phyloP scores from a whole-genome alignment of 1,284 basidiomycete species.

The Trichosporon sp. region DNA sequence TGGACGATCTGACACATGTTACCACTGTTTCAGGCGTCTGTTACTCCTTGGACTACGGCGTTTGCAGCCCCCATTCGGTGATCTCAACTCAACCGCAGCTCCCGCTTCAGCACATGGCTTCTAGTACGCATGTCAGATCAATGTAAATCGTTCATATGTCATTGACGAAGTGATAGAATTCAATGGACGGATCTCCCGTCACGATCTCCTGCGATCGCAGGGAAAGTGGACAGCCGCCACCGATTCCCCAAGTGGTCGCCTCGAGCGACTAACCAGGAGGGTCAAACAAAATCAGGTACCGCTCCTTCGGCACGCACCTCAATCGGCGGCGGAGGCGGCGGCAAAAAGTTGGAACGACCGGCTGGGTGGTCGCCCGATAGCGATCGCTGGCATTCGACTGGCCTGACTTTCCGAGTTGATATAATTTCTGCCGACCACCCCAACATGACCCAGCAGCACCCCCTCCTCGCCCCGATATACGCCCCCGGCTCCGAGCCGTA shows the following conservation, averaged over 20 bases:
- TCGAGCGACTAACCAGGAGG: constrained; percentile 3
- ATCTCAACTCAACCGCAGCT: not conserved
- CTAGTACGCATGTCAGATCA: not conserved
- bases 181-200: not conserved
- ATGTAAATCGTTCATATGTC: not conserved
- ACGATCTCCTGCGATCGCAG: too few relatives aligned
- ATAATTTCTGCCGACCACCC: not conserved
- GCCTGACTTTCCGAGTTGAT: constrained; percentile 7
- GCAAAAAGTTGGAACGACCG: constrained; percentile 17
- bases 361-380: not conserved
- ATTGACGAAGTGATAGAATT: not conserved
- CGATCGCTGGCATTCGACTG: not conserved
- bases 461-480: constrained; percentile 53
- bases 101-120: not conserved
- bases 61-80: not conserved
- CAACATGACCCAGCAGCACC: constrained; percentile 28
- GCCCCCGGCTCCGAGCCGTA: constrained; percentile 61
- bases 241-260: not conserved
- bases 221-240: not conserved
- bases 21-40: not conserved
- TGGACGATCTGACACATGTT: not conserved
- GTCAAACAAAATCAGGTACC: not conserved
- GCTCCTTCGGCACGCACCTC: not conserved
- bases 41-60: not conserved
- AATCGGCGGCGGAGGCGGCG: constrained; percentile 10